Base-by-base conservation (phyloP, 371 early-diverging fungal species). In the Mucor lusitanicus region DNA sequence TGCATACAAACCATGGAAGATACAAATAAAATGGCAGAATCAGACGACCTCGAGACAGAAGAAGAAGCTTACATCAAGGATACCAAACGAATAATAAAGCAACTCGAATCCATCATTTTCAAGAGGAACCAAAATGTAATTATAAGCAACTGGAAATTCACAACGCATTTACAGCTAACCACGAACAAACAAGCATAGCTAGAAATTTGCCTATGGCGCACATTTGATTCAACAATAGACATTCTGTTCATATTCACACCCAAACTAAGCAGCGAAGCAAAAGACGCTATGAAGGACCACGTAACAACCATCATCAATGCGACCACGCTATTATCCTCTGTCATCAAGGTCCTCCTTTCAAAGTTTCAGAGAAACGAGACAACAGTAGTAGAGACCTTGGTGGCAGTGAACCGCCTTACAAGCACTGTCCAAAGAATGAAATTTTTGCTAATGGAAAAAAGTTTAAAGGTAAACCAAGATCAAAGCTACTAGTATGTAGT, bases 151-250 rank as follows among this genome's bases (percentile, higher is more conserved):
- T 23, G 0, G 4, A 13, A 7, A 33, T 25, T 15, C 8, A 30
- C 8, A 8, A 23, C 6, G 0, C 8, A 58, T 8, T 12, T 35
- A 12, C 25, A 21, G 21, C 7, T 57, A 56, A 23, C 5, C 48
- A 30, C 25, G 21, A 4, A 23, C 23, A 23, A 53, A 53, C 53
- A 53, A 53, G 53, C 27, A 53, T 15, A 68, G 68, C 23, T 68
- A 33, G 68, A 68, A 46, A 54, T 64, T 53, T 63, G 69, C 23
- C 27, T 68, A 63, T 68, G 63, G 63, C 59, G 57, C 23, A 68
- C 69, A n/a, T 25, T 68, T 3, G 69, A 63, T 25, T 68, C 69
- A n/a, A 64, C 69, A 17, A 32, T 68, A n/a, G 59, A 68, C 23
- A 64, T 68, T 21, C 25, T 68, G 17, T 64, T 48, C 53, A 63